These are phyloP conservation scores for Apium graveolens DNA, from an alignment of 129 eudicot genomes.

Conservation along the genomic window DNA sequence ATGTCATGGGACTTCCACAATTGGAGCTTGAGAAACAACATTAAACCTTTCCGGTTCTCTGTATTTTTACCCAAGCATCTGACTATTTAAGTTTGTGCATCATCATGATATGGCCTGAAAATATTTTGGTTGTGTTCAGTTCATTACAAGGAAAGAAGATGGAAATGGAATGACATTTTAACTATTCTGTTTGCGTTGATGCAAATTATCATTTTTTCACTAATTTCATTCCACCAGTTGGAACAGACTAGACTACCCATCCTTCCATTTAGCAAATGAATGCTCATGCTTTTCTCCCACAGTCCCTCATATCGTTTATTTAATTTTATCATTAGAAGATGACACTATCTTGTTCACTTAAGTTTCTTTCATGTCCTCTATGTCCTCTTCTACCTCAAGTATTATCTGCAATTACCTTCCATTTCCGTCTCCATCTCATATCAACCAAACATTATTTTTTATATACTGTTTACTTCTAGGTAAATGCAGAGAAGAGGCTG, in stretches of 20 bases:
- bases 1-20: not conserved
- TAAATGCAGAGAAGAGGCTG: conserved; percentile 66
- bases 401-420: no score
- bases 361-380: not conserved
- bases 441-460: no score
- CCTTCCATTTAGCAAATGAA: not conserved
- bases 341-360: not conserved
- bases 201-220: not conserved
- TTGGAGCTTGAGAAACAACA: not conserved
- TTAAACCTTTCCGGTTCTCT: not conserved
- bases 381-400: not conserved
- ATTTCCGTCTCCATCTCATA: no score
- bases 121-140: not conserved
- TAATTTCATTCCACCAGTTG: not conserved
- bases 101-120: not conserved
- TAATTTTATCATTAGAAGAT: not conserved
- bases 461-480: conserved; percentile 27
- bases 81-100: not conserved
- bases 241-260: not conserved
- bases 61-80: not conserved
- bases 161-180: not conserved
- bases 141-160: not conserved
- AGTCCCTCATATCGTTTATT: not conserved
- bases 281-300: not conserved
- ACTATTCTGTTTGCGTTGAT: no score